Percentiles rank a stretch among this genome's conserved stretches.
phyloP scores from a whole-genome alignment of 768 basidiomycete species.

The Pisolithus microcarpus region DNA sequence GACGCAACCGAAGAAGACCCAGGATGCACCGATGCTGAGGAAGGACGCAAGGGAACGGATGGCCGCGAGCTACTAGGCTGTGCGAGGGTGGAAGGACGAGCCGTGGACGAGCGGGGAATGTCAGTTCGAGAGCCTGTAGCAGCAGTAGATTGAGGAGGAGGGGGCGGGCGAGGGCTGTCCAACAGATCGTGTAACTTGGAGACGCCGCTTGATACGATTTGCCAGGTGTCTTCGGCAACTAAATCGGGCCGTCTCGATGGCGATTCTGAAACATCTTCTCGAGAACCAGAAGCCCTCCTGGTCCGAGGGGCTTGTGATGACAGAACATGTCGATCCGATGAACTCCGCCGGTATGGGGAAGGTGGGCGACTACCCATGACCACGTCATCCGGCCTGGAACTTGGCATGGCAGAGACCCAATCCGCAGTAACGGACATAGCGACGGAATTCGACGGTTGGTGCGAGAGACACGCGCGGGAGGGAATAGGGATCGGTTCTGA shows the following conservation, averaged over 20 bases:
- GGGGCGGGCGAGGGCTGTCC: conserved; percentile 33
- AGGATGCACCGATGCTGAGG: conserved; percentile 15
- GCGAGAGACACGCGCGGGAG: conserved; percentile 18
- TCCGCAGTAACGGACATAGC: conserved; percentile 23
- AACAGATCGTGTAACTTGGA: conserved; percentile 43
- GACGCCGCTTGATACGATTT: conserved; percentile 20
- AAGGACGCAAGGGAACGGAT: conserved; percentile 15
- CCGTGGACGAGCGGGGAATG: neutral
- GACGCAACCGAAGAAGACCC: conserved; percentile 13
- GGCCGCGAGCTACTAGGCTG: conserved; percentile 16
- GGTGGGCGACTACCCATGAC: conserved; percentile 23
- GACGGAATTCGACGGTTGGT: conserved; percentile 19
- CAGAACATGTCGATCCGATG: conserved; percentile 16
- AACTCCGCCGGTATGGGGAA: conserved; percentile 19
- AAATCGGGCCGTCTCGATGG: conserved; percentile 16
- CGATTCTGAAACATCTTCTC: conserved; percentile 18
- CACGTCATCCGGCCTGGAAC: conserved; percentile 22
- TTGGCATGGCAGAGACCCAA: conserved; percentile 16
- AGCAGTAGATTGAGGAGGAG: conserved; percentile 22
- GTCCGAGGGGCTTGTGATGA: conserved; percentile 12
- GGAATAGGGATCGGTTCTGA: conserved; percentile 17
- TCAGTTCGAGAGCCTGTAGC: neutral
- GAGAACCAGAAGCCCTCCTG: conserved; percentile 10
- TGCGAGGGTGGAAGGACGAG: conserved; percentile 17
- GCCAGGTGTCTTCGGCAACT: conserved; percentile 20